Base-by-base conservation (phyloP, 352 stramenopile species). In the Phytopythium kandeliae region DNA sequence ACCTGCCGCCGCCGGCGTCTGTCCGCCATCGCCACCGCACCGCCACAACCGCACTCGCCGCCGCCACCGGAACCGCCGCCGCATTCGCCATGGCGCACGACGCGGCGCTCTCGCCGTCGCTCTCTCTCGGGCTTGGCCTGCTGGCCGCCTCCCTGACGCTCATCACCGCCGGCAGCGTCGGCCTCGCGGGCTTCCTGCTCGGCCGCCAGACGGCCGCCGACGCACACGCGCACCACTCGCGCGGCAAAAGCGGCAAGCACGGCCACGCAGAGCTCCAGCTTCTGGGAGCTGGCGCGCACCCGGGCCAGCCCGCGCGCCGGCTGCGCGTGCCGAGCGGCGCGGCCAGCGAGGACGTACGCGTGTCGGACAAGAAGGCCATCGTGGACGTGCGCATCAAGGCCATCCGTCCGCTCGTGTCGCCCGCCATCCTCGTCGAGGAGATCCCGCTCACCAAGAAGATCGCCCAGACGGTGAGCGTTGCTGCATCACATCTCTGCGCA, bases 341-440 rank as follows among this genome's bases (percentile, higher is more conserved):
- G n/a, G 71, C 74, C 22, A 79, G 75, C 48, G 77, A 92, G 51
- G 77, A 94, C 49, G 78, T 92, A 41, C 86, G 86, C 53, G 86
- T 92, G 66, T 75, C 76, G 57, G 84, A 94, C 67, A 92, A 86
- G 63, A 80, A 89, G 46, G 69, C 78, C 6, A 89, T 96, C 34
- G 71, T 93, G 53, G 85, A 96, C 59, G 84, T 94, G 58, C 85
- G 85, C 60, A 93, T 96, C 58, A 78, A 74, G 37, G 78, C 74
- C 48, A 92, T 96, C 44, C 84, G 82, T 0, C 86, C 86, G 58
- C 74, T 96, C 26, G 83, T 96, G 49, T 81, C 86, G n/a, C 86
- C 86, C 0, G 86, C 86, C 50, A 89, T 85, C 54, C 52, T 96
- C 34, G 62, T 80, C 24, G 86, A 96, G 51, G 84, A 96, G 72